Percentiles rank a stretch among this genome's conserved stretches.
Evolutionary conservation across 2,329 filamentous ascomycete genomes (phyloP).

Genomic region (Cryphonectria carpinicola): DNA sequence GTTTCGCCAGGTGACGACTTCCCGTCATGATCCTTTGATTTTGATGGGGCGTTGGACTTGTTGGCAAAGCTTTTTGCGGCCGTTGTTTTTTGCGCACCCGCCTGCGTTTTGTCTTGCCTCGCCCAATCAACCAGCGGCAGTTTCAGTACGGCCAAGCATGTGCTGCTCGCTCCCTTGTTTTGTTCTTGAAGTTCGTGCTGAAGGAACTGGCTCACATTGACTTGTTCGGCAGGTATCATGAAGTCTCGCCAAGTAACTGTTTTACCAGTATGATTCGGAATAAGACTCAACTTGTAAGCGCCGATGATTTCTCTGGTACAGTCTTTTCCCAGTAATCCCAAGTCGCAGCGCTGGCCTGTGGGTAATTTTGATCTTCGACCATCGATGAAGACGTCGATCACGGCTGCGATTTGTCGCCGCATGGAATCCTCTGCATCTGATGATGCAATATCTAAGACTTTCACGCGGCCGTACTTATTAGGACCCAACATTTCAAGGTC

Average conservation of each 20-base stretch:
- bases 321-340: not conserved
- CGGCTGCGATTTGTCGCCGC: not conserved
- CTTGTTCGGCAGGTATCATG: constrained; percentile 1
- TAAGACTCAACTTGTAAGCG: not conserved
- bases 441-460: not conserved
- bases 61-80: too few species aligned
- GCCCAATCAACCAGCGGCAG: too few species aligned
- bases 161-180: not conserved
- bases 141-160: too few species aligned
- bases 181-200: not conserved
- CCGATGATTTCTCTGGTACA: constrained; percentile 3
- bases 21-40: too few species aligned
- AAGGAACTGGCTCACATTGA: not conserved
- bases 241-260: not conserved
- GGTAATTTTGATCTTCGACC: not conserved
- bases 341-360: too few species aligned
- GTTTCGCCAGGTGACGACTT: too few species aligned
- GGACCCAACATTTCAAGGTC: not conserved
- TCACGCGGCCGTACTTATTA: not conserved
- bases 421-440: too few species aligned
- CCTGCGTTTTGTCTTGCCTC: too few species aligned
- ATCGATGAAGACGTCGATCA: constrained; percentile 7
- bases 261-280: too few species aligned
- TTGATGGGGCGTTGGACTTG: too few species aligned
- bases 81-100: too few species aligned